Evolutionary conservation across 2,329 filamentous ascomycete genomes (phyloP), one percentile per base, ranked within the genome.

Genomic region (Exutisphaerella laricina): DNA sequence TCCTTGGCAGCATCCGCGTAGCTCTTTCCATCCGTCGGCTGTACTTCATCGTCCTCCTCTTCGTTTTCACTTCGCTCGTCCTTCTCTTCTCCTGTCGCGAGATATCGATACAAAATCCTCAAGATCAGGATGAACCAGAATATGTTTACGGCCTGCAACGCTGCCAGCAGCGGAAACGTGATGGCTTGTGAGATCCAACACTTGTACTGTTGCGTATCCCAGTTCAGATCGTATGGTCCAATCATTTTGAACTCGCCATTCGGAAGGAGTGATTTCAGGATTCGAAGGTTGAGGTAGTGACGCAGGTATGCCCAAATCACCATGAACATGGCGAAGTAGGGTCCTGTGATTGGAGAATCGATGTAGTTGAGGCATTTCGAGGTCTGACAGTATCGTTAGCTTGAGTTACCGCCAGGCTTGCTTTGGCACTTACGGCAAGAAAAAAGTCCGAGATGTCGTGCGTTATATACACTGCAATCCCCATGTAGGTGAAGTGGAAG

Each of bases 401-500:
- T n/a, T 17, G 30, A 22, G 8, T 22, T 21, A 8, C 23, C 21
- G 21, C 22, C 8, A 20, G 25, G 9, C 6, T 9, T 17, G 42
- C 17, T 5, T 2, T 21, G 3, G 2, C n/a, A 65, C 82, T 68
- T 78, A 89, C 85, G 26, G 90, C 89, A 32, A 96, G 77, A 78
- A 96, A 96, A 70, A 96, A 95, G 66, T 96, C 89, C 47, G 83
- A 88, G 49, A 96, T 85, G 62, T 97, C 89, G 66, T 94, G 88
- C 7, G 89, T 95, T 49, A 92, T 88, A 67, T 95, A 97, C 23
- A 97, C 88, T 14, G 88, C 86, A 42, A 96, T 70, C 18, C 89
- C 89, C 64, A 97, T 94, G 68, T 95, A 90, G 14, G 88, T 94
- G 66, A 96, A 97, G 68, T 97, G 89, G 73, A 95, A 97, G 48